Evolutionary conservation across 352 stramenopile species (phyloP).

Genomic region (Pythium coloratum): DNA sequence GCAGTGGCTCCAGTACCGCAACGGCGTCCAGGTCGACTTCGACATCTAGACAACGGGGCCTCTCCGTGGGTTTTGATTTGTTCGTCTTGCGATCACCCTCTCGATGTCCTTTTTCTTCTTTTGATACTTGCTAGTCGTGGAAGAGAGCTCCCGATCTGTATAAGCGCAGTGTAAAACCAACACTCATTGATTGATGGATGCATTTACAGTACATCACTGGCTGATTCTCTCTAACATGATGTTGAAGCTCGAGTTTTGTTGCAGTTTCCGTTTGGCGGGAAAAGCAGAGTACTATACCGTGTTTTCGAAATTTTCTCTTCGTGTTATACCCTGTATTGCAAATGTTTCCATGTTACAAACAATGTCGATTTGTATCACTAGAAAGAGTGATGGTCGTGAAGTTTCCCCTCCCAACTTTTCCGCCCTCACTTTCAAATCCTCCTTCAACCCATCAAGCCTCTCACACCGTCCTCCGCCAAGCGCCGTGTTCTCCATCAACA

Average conservation of each 20-base stretch:
- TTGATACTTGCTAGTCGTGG: neutral
- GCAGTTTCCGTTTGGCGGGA: too few species aligned
- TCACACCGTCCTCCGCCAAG: neutral
- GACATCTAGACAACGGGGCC: constrained; percentile 22
- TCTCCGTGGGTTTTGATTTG: neutral
- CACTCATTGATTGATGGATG: neutral
- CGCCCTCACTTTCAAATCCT: constrained; percentile 1
- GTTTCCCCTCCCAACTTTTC: neutral
- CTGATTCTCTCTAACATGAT: too few species aligned
- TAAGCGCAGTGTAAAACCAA: neutral
- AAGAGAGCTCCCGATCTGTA: neutral
- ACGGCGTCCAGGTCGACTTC: constrained; percentile 30
- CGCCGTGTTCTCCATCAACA: constrained; percentile 1
- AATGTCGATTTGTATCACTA: neutral
- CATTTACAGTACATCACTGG: too few species aligned
- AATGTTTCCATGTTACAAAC: neutral
- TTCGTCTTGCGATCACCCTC: neutral
- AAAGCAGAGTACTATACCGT: too few species aligned
- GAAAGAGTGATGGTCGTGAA: neutral
- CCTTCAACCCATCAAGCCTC: neutral
- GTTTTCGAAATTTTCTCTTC: too few species aligned
- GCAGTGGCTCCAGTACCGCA: constrained; percentile 34
- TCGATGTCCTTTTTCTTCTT: neutral
- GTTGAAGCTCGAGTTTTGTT: too few species aligned
- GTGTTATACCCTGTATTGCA: neutral